phyloP scores from a whole-genome alignment of 1,284 basidiomycete genomes.

The Acaromyces ingoldii region DNA sequence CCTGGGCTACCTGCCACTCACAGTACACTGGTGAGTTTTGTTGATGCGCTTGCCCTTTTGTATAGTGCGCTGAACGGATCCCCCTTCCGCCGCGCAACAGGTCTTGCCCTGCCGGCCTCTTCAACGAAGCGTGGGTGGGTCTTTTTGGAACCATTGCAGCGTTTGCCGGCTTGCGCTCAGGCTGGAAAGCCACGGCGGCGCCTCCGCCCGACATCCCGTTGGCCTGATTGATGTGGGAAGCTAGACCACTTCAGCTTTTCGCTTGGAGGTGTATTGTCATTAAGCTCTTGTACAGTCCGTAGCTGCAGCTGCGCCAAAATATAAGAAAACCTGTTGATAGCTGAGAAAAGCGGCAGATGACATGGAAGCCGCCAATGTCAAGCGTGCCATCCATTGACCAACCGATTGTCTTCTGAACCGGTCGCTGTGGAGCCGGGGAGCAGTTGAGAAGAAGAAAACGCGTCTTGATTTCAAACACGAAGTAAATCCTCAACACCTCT shows the following conservation, averaged over 20 bases:
- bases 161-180: constrained; percentile 33
- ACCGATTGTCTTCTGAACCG: too few species aligned
- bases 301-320: constrained; percentile 28
- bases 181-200: constrained; percentile 39
- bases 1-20: constrained; percentile 69
- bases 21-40: constrained; percentile 69
- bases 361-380: too few species aligned
- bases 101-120: constrained; percentile 31
- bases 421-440: too few species aligned
- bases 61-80: neutral
- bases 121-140: constrained; percentile 46
- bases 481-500: too few species aligned
- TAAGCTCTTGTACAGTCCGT: too few species aligned
- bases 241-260: too few species aligned
- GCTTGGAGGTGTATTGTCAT: too few species aligned
- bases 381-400: too few species aligned
- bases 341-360: too few species aligned
- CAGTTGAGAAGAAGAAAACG: too few species aligned
- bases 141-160: constrained; percentile 49
- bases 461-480: too few species aligned
- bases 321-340: too few species aligned
- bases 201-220: constrained; percentile 13
- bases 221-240: neutral
- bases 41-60: neutral
- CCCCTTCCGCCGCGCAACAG: neutral